These are phyloP conservation scores for Crithidia thermophila DNA, from an alignment of 208 protist genomes.

Conservation along the genomic window DNA sequence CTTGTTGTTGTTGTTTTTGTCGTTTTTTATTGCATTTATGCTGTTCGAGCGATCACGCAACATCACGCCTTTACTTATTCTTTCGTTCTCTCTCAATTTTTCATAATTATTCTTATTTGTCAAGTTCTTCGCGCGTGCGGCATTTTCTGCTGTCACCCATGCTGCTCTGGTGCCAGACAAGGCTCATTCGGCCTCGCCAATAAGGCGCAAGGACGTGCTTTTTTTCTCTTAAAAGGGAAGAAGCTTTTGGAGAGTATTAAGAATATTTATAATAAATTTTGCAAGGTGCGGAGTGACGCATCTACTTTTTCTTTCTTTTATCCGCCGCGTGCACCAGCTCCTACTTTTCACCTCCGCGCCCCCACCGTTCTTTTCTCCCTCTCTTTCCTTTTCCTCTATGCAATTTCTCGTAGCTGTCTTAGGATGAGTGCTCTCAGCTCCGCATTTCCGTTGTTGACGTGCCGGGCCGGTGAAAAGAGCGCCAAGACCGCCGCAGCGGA, in stretches of 20 bases:
- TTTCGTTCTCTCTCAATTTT: not conserved
- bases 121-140: too few species aligned
- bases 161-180: too few species aligned
- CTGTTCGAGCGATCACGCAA: too few species aligned
- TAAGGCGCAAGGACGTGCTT: too few species aligned
- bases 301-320: too few species aligned
- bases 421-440: slow-evolving; percentile 10
- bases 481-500: not conserved
- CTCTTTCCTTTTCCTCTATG: not conserved
- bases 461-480: not conserved
- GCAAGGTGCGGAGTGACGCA: too few species aligned
- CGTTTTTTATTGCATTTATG: not conserved
- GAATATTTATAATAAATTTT: too few species aligned
- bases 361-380: not conserved
- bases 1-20: not conserved
- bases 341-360: not conserved
- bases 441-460: slow-evolving; percentile 25
- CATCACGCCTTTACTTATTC: not conserved
- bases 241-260: not conserved
- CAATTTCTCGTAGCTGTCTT: not conserved
- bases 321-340: not conserved
- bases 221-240: too few species aligned
- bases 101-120: not conserved
- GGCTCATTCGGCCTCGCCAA: too few species aligned
- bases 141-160: too few species aligned